phyloP scores from a whole-genome alignment of 495 filamentous ascomycete species.

The Penicillium parvum region DNA sequence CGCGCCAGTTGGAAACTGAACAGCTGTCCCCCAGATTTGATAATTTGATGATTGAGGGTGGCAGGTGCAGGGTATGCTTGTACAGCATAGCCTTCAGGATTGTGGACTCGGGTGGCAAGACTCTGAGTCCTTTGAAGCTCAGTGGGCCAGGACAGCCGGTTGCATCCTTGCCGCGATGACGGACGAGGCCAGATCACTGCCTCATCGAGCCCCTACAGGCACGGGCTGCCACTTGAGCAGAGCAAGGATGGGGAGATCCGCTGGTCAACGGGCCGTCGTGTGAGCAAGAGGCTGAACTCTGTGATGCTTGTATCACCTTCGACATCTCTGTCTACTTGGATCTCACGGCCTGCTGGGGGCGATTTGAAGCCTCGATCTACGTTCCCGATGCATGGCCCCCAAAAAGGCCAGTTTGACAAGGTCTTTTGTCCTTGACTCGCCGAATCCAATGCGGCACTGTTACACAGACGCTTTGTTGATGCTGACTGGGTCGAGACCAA shows the following conservation, averaged over 20 bases:
- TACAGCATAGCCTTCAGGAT: slow-evolving; percentile 9
- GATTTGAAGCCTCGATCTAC: no score
- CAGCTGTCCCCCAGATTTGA: slow-evolving; percentile 15
- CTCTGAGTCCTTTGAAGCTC: neutral
- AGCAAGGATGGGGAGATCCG: no score
- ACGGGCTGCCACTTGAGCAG: neutral
- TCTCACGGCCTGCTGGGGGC: neutral
- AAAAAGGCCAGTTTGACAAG: no score
- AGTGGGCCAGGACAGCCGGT: neutral
- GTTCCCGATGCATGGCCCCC: no score
- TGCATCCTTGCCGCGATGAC: no score
- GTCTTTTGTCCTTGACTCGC: no score
- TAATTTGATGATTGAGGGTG: neutral
- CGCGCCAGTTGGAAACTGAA: no score
- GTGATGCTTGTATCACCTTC: neutral
- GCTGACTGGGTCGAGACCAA: neutral
- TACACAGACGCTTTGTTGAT: neutral
- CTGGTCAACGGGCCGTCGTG: no score
- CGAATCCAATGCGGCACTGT: neutral
- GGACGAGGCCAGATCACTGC: neutral
- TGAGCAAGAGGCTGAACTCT: no score
- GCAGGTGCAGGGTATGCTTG: slow-evolving; percentile 5
- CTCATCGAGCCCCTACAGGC: neutral
- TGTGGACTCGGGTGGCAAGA: slow-evolving; percentile 9
- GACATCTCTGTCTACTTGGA: neutral